A percentile compares a stretch with the other conserved stretches of the same genome.
Evolutionary conservation across 2,329 filamentous ascomycete species (phyloP).

Genomic region (Fusarium paranaense): DNA sequence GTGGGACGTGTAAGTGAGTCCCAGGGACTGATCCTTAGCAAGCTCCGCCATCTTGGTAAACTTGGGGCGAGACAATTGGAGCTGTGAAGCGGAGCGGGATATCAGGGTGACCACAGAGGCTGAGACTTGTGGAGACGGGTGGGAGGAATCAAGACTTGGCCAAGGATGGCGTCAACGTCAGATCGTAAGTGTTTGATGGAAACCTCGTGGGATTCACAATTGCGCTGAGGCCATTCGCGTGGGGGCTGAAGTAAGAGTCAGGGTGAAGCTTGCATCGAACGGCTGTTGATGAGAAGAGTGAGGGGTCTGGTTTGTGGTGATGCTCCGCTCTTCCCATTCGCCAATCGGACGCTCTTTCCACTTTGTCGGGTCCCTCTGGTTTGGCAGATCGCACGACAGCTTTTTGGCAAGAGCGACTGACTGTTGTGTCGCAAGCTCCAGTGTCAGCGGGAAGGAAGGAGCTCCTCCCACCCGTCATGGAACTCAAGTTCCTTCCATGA

Average conservation of each 20-base stretch:
- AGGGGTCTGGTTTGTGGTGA: neutral
- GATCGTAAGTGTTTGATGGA: slow-evolving; percentile 13
- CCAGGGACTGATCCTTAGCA: slow-evolving; percentile 31
- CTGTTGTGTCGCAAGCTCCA: neutral
- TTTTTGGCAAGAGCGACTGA: slow-evolving; percentile 6
- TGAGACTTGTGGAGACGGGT: neutral
- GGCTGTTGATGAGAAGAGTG: slow-evolving; percentile 5
- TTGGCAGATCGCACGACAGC: slow-evolving; percentile 12
- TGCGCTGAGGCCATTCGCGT: neutral
- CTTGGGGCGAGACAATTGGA: slow-evolving; percentile 8
- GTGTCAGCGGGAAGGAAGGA: slow-evolving; percentile 12
- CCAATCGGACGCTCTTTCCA: slow-evolving; percentile 32
- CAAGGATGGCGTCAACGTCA: slow-evolving; percentile 14
- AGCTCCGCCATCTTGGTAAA: slow-evolving; percentile 34
- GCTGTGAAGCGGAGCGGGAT: slow-evolving; percentile 19
- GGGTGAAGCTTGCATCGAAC: neutral
- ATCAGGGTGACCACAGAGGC: slow-evolving; percentile 1
- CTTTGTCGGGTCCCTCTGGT: slow-evolving; percentile 12
- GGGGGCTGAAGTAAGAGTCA: slow-evolving; percentile 5
- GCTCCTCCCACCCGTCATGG: neutral
- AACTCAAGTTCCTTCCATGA: neutral
- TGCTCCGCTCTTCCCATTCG: slow-evolving; percentile 7
- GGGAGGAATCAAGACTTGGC: slow-evolving; percentile 10
- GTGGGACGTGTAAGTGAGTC: slow-evolving; percentile 50
- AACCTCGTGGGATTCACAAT: neutral